Base-by-base conservation (phyloP, 345 rosid genomes). In the Sonneratia caseolaris region DNA sequence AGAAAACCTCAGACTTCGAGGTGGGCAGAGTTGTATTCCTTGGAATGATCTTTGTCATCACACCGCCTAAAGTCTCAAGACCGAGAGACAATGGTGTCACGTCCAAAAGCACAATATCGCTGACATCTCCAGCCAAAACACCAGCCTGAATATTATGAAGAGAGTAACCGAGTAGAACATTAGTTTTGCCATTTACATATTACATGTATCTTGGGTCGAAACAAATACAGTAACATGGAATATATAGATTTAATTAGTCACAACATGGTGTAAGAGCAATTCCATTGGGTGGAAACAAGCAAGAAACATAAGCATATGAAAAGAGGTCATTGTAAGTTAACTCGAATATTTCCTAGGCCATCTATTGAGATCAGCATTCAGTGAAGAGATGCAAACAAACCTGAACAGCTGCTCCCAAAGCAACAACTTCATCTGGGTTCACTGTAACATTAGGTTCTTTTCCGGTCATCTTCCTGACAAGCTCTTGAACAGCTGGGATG, bases 351-450 rank as follows among this genome's bases (percentile, higher is more conserved):
- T 40, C 24, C 4, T 1, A 27, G 47, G 32, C 22, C 32, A 55
- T 13, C 13, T 3, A 62, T 5, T 32, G 32, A 27, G 14, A 36
- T 21, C 7, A 70, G 27, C 19, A 89, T 88, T 55, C 93, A 93
- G 79, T 88, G 87, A 51, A 88, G 87, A 86, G 45, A 59, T 48
- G 1, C 35, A 12, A 35, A 16, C 76, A 42, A 15, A 91, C 98
- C 97, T 94, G 98, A 64, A 94, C 99, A 15, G 99, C 97, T 83
- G 99, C 99, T 37, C 99, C 99, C 2, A 95, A 75, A 57, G 99
- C 99, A 70, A 95, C 99, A 72, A 95, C 99, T 79, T 95, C 99
- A 75, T 95, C 99, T 2, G 99, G 99, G 73, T 95, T 95, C 21
- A 95, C 99, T 0, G 97, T 87, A 71, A 95, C 96, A 76, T 95